Percentiles rank a stretch among this genome's conserved stretches.
Conservation (phyloP, 2,329 filamentous ascomycete species). For the Ambrosiella cleistominuta region DNA sequence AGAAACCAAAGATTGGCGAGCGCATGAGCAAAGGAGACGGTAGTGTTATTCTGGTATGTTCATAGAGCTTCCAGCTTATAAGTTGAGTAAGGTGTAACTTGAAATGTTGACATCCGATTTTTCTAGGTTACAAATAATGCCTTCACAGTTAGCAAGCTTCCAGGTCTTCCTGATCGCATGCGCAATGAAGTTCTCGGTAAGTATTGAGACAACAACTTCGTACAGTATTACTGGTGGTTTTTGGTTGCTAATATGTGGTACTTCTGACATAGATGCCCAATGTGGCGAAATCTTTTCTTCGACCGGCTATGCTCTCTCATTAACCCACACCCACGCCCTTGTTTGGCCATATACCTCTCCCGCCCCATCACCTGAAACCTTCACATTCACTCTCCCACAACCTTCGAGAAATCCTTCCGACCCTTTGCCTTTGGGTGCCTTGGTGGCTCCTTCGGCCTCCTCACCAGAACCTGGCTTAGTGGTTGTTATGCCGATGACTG, state of each 20-base stretch:
- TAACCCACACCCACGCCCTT: constrained; percentile 67
- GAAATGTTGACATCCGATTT: constrained; percentile 10
- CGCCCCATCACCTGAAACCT: constrained; percentile 53
- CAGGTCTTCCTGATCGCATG: constrained; percentile 63
- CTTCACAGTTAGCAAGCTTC: constrained; percentile 72
- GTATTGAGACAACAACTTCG: constrained; percentile 17
- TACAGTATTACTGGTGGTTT: neutral
- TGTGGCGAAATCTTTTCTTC: constrained; percentile 48
- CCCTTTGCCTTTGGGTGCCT: constrained; percentile 61
- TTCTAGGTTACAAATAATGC: constrained; percentile 62
- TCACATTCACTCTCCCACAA: constrained; percentile 63
- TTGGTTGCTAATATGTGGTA: neutral
- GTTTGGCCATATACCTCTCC: constrained; percentile 77
- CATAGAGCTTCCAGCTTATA: neutral
- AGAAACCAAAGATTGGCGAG: constrained; percentile 45
- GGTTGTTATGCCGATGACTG: constrained; percentile 65
- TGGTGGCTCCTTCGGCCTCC: constrained; percentile 63
- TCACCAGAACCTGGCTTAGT: constrained; percentile 73
- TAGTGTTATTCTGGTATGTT: constrained; percentile 44
- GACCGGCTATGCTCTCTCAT: constrained; percentile 57
- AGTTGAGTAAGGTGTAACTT: neutral
- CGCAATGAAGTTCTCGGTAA: constrained; percentile 46
- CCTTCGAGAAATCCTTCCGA: constrained; percentile 48
- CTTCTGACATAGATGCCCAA: constrained; percentile 35
- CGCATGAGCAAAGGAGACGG: constrained; percentile 49